These are phyloP conservation scores for Sporisorium graminicola DNA, from an alignment of 1,284 basidiomycete species.

Conservation along the genomic window DNA sequence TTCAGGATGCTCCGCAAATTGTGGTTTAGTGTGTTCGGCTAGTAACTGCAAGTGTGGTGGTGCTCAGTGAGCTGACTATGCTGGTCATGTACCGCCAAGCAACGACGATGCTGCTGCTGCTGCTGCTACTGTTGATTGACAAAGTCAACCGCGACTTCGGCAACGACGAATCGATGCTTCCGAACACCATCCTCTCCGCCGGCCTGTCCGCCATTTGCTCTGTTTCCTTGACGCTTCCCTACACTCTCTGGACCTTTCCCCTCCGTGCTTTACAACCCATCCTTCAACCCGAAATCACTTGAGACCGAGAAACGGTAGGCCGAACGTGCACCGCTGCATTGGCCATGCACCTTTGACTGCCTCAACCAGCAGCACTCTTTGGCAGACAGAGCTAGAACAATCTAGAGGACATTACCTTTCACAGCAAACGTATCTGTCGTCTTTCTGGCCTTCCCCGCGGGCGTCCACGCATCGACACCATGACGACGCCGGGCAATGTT, in stretches of 20 bases:
- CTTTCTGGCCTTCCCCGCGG: no score
- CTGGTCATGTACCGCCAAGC: not conserved
- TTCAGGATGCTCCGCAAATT: no score
- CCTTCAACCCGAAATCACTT: not conserved
- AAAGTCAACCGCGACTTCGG: not conserved
- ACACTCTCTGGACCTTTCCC: not conserved
- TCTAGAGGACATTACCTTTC: not conserved
- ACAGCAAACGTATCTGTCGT: no score
- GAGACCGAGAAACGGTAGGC: not conserved
- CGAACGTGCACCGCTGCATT: not conserved
- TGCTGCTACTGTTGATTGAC: not conserved
- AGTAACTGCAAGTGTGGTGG: not conserved
- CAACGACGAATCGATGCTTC: not conserved
- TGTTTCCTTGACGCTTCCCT: not conserved
- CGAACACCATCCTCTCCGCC: slow-evolving; percentile 1
- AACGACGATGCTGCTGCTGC: not conserved
- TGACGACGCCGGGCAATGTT: slow-evolving; percentile 30
- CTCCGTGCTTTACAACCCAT: no score
- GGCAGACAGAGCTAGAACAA: not conserved
- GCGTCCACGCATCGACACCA: slow-evolving; percentile 3
- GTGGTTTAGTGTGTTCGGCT: not conserved
- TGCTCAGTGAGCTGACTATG: not conserved
- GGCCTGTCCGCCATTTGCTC: not conserved
- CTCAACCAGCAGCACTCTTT: not conserved
- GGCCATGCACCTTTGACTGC: not conserved